phyloP scores from a whole-genome alignment of 1,139 yeast genomes.

The Debaryomycetaceae sp. region DNA sequence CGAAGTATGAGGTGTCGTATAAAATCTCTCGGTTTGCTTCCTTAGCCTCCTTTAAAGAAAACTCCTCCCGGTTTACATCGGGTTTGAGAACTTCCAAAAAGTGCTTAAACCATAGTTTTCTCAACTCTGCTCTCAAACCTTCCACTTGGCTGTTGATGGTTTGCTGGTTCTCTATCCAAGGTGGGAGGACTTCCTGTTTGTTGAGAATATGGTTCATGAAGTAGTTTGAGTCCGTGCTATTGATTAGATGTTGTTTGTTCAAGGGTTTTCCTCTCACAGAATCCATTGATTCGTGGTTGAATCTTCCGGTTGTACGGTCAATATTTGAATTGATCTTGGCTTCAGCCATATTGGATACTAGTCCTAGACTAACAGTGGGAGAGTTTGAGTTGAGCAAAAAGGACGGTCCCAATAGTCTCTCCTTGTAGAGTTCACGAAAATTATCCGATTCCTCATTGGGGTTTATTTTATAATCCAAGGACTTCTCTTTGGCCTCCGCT shows the following conservation, averaged over 20 bases:
- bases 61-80: constrained; percentile 12
- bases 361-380: constrained; percentile 37
- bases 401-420: constrained; percentile 59
- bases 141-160: constrained; percentile 47
- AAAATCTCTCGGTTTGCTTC: constrained; percentile 3
- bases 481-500: constrained; percentile 57
- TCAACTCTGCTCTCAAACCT: constrained; percentile 43
- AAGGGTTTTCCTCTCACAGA: constrained; percentile 62
- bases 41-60: constrained; percentile 8
- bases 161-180: constrained; percentile 84
- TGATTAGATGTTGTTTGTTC: constrained; percentile 56
- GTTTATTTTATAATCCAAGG: constrained; percentile 58
- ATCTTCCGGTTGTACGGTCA: constrained; percentile 58
- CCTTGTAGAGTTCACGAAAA: constrained; percentile 61
- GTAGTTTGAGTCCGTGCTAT: constrained; percentile 42
- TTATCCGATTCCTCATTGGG: constrained; percentile 39
- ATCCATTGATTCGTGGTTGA: constrained; percentile 46
- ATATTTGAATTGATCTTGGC: constrained; percentile 72
- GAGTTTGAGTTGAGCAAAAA: constrained; percentile 39
- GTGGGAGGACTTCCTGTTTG: constrained; percentile 77
- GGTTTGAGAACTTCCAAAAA: constrained; percentile 24
- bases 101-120: constrained; percentile 40
- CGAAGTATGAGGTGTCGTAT: constrained; percentile 34
- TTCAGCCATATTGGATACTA: constrained; percentile 66
- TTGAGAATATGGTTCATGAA: constrained; percentile 55